A percentile compares a stretch with the other conserved stretches of the same genome.
These are phyloP conservation scores for Neospermospora avenae DNA, from an alignment of 2,329 filamentous ascomycete species.

Conservation along the genomic window DNA sequence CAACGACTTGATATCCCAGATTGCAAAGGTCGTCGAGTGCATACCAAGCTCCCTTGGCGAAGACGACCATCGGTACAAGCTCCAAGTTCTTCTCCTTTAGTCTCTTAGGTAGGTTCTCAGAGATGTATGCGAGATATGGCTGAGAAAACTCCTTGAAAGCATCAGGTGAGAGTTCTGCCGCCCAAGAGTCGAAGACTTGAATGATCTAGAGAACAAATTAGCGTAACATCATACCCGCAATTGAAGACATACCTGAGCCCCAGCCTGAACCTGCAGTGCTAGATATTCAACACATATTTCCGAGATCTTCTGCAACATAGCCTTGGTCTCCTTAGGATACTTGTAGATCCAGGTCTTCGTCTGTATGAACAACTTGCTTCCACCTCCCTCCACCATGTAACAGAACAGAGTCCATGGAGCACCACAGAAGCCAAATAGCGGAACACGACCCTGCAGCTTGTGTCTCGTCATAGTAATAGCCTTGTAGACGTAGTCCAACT, in stretches of 20 bases:
- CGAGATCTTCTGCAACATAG: constrained; percentile 83
- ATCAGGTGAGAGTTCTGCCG: constrained; percentile 82
- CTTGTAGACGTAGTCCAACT: constrained; percentile 92
- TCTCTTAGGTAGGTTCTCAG: constrained; percentile 71
- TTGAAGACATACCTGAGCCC: constrained; percentile 66
- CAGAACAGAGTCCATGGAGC: constrained; percentile 96
- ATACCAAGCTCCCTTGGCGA: constrained; percentile 97
- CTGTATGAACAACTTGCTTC: constrained; percentile 90
- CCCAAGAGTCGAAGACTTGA: constrained; percentile 98
- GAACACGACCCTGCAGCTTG: constrained; percentile 84
- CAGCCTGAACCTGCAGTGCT: constrained; percentile 86
- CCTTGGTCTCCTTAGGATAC: constrained; percentile 76
- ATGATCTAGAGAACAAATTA: constrained; percentile 48
- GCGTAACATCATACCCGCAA: background rate
- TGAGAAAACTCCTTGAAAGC: constrained; percentile 83
- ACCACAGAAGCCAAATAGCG: constrained; percentile 93
- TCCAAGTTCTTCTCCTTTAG: constrained; percentile 73
- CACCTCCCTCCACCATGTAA: constrained; percentile 98
- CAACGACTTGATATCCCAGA: constrained; percentile 88
- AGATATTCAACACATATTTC: constrained; percentile 94
- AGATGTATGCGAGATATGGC: constrained; percentile 83
- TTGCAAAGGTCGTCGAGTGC: constrained; percentile 83
- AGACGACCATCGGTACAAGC: constrained; percentile 92
- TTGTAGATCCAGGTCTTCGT: constrained; percentile 97
- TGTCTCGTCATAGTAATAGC: constrained; percentile 87